phyloP scores from a whole-genome alignment of 1,139 yeast genomes.

The Diutina rugosa region DNA sequence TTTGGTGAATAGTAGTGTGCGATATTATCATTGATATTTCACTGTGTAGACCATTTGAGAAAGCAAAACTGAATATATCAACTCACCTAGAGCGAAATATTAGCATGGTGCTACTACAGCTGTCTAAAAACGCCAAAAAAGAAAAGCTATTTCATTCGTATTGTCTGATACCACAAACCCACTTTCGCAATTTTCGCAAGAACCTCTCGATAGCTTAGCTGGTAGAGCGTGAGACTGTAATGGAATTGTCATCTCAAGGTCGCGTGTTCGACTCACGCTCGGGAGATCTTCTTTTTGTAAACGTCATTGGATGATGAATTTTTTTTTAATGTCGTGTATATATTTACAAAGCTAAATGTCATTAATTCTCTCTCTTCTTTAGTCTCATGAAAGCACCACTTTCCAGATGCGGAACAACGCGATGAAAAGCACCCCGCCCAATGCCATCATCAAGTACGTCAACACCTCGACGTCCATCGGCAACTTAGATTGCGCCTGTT shows the following conservation, averaged over 20 bases:
- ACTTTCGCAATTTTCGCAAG: no score
- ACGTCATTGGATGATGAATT: neutral
- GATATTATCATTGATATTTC: no score
- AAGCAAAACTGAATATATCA: no score
- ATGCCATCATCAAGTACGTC: neutral
- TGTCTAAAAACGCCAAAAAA: no score
- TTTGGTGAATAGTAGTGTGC: no score
- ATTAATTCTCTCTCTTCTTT: no score
- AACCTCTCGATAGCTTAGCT: neutral
- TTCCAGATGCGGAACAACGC: neutral
- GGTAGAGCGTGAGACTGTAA: neutral
- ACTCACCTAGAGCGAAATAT: no score
- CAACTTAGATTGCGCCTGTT: constrained; percentile 9
- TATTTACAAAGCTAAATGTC: neutral
- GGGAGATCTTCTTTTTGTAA: neutral
- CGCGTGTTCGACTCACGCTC: neutral
- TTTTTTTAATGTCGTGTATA: neutral
- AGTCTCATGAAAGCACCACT: neutral
- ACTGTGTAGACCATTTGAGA: no score
- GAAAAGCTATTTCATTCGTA: no score
- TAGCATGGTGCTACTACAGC: no score
- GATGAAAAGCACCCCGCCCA: neutral
- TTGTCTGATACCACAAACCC: no score
- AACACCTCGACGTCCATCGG: neutral
- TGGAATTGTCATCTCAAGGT: neutral